Conservation (phyloP, 2,329 filamentous ascomycete species). For the Colletotrichum theobromicola region DNA sequence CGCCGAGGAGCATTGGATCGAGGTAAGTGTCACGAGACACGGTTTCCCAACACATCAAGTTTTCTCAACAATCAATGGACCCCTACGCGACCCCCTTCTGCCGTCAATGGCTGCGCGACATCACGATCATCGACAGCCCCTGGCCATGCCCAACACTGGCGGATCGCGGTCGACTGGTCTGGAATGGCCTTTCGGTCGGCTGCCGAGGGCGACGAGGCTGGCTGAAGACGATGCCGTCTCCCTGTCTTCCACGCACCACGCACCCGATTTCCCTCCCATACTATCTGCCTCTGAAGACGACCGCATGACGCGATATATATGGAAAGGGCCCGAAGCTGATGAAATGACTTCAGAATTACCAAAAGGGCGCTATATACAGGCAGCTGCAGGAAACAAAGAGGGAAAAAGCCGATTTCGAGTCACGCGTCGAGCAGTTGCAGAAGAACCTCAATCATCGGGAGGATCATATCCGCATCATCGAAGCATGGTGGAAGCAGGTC, state of each 20-base stretch:
- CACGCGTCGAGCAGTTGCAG: conserved; percentile 79
- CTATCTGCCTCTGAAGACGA: not conserved
- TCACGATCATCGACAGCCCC: conserved; percentile 18
- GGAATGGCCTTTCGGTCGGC: conserved; percentile 20
- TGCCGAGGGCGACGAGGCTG: conserved; percentile 18
- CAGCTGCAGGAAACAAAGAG: conserved; percentile 99
- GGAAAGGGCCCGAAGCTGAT: conserved; percentile 20
- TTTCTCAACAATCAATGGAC: conserved; percentile 24
- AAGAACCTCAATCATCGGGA: conserved; percentile 84
- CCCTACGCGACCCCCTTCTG: conserved; percentile 12
- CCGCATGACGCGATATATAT: conserved; percentile 15
- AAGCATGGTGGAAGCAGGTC: conserved; percentile 95
- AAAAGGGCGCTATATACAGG: conserved; percentile 95
- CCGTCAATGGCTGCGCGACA: conserved; percentile 20
- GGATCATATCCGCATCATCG: conserved; percentile 88
- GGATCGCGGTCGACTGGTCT: conserved; percentile 19
- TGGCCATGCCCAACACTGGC: conserved; percentile 17
- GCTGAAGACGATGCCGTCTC: conserved; percentile 4
- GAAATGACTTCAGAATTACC: conserved; percentile 51
- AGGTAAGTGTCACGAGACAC: conserved; percentile 62
- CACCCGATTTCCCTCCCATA: conserved; percentile 8
- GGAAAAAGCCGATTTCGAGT: conserved; percentile 82
- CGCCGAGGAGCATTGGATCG: conserved; percentile 67
- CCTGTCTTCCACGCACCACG: conserved; percentile 3
- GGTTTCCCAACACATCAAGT: conserved; percentile 23